Base-by-base conservation (phyloP, 495 filamentous ascomycete genomes). In the Neurospora sp. region DNA sequence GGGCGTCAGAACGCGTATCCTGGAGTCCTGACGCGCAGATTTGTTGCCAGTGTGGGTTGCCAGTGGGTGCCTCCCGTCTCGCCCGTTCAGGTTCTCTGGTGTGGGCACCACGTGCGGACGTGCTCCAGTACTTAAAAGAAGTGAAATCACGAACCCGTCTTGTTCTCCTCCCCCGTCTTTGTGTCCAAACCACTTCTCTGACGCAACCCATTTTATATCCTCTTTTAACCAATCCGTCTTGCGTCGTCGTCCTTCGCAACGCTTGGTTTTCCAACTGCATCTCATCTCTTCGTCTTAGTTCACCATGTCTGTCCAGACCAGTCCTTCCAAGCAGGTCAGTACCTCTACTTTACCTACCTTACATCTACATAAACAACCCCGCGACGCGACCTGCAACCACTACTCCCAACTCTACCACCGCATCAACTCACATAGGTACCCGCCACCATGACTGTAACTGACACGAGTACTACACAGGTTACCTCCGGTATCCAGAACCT, bases 241-340 rank as follows among this genome's bases (percentile, higher is more conserved):
- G 22, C 53, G 53, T 65, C 53, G 53, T 61, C 22, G 27, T 35
- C 53, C 27, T 61, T 61, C 27, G 53, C 53, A 65, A 65, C 53
- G 31, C 53, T 65, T 38, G 39, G 42, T 71, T 40, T 70, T 18
- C 8, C 18, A 46, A 48, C 46, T 40, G 39, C 41, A 44, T 14
- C 48, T 27, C n/a, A 73, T 11, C 39, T 59, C 46, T 39, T 75
- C 70, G 73, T 65, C 14, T 68, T 48, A 40, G 48, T 71, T 72
- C 76, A 78, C 82, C 81, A 92, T 94, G 92, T 84, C 91, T 77
- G 84, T 88, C 70, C 85, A 92, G 78, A 80, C 93, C 79, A 96
- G 93, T 75, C 93, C 93, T 70, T 96, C 93, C 74, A 96, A 97
- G 89, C 91, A 92, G 89, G 93, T 95, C 87, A 77, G 78, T 78